These are phyloP conservation scores for Pichia scutulata DNA, from an alignment of 805 yeast species.

Conservation along the genomic window DNA sequence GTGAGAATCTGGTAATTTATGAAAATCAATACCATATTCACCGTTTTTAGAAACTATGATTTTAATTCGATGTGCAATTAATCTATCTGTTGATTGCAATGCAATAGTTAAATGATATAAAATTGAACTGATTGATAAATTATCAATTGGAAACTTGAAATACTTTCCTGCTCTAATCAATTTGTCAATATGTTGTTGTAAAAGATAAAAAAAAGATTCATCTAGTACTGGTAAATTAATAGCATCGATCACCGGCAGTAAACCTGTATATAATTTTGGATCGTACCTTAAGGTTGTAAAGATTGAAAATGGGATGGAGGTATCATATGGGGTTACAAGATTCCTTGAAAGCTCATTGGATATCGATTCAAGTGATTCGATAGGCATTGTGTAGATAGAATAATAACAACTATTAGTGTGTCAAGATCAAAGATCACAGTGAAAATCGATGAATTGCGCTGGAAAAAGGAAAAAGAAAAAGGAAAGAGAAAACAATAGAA, in stretches of 20 bases:
- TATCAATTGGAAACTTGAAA: constrained; percentile 38
- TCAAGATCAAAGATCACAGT: not conserved
- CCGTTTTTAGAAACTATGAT: constrained; percentile 31
- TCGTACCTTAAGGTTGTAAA: constrained; percentile 73
- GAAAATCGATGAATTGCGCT: no score
- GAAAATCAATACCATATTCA: constrained; percentile 26
- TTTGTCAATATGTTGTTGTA: constrained; percentile 58
- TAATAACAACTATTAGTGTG: not conserved
- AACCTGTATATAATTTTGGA: constrained; percentile 39
- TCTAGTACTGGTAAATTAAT: constrained; percentile 20
- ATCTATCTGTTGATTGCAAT: constrained; percentile 24
- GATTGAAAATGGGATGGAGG: constrained; percentile 37
- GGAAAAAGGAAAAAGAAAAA: no score
- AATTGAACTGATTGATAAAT: constrained; percentile 35
- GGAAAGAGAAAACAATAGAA: no score
- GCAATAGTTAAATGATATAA: constrained; percentile 34
- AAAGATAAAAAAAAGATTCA: constrained; percentile 44
- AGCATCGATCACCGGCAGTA: constrained; percentile 18
- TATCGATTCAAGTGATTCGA: constrained; percentile 52
- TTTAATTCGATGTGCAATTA: constrained; percentile 40
- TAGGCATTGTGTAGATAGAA: not conserved
- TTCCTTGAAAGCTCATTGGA: constrained; percentile 74
- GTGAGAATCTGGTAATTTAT: constrained; percentile 13
- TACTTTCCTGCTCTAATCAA: constrained; percentile 44
- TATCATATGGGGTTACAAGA: not conserved